Evolutionary conservation across 2,329 filamentous ascomycete genomes (phyloP).

Genomic region (Aspergillus neoniger): DNA sequence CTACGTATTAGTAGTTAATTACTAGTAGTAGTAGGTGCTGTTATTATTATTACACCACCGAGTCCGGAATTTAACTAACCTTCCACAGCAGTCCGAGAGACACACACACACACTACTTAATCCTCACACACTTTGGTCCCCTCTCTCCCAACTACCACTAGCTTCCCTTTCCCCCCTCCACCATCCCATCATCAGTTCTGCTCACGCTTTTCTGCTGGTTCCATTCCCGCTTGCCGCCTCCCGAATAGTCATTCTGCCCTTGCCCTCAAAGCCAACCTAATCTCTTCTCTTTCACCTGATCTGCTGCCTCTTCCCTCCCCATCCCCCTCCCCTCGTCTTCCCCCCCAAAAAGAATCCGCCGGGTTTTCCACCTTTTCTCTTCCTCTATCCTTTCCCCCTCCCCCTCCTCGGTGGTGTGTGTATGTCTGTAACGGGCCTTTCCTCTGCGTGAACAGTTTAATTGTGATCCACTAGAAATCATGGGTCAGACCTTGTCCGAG

Average conservation of each 20-base stretch:
- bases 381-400: conserved; percentile 7
- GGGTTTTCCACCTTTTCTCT: background rate
- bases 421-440: conserved; percentile 17
- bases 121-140: background rate
- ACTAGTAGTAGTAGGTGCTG: background rate
- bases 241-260: conserved; percentile 22
- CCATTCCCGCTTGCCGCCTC: conserved; percentile 23
- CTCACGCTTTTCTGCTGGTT: conserved; percentile 10
- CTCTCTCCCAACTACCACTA: too few species aligned
- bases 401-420: conserved; percentile 10
- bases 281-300: conserved; percentile 11
- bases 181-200: background rate
- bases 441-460: conserved; percentile 16
- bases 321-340: conserved; percentile 19
- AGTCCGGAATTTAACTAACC: background rate
- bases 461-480: conserved; percentile 51
- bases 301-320: conserved; percentile 28
- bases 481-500: conserved; percentile 99
- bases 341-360: conserved; percentile 7
- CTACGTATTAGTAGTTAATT: background rate
- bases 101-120: background rate
- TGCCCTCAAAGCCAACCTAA: conserved; percentile 21
- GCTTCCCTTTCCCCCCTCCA: conserved; percentile 13
- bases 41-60: background rate
- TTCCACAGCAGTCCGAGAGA: background rate